Percentiles rank a stretch among this genome's conserved stretches.
Evolutionary conservation across 768 basidiomycete genomes (phyloP).

Genomic region (Boletellus sp.): DNA sequence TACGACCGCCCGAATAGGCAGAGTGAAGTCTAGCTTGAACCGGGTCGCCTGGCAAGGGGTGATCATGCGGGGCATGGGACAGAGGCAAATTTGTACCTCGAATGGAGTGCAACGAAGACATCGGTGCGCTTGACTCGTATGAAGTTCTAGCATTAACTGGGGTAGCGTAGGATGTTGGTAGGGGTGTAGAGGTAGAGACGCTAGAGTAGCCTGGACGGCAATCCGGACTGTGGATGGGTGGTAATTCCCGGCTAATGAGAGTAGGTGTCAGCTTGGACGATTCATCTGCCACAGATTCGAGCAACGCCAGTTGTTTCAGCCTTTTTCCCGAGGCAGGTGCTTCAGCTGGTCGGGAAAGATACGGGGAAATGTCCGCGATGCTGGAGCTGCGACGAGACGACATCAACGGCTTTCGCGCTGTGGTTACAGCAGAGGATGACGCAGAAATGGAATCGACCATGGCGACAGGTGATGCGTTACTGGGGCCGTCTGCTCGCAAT

Average conservation of each 20-base stretch:
- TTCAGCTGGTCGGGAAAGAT: slow-evolving; percentile 53
- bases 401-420: slow-evolving; percentile 19
- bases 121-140: slow-evolving; percentile 32
- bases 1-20: slow-evolving; percentile 9
- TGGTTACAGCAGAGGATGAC: slow-evolving; percentile 11
- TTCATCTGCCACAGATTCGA: slow-evolving; percentile 71
- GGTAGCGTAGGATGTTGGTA: slow-evolving; percentile 15
- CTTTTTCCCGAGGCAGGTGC: slow-evolving; percentile 58
- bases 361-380: slow-evolving; percentile 67
- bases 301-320: slow-evolving; percentile 64
- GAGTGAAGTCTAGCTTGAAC: slow-evolving; percentile 48
- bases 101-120: slow-evolving; percentile 5
- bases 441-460: slow-evolving; percentile 1
- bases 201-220: slow-evolving; percentile 8
- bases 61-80: slow-evolving; percentile 6
- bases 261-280: slow-evolving; percentile 59
- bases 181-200: slow-evolving; percentile 29
- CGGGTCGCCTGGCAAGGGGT: slow-evolving; percentile 22
- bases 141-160: slow-evolving; percentile 26
- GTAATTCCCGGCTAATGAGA: slow-evolving; percentile 26
- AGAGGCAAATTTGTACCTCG: slow-evolving; percentile 5
- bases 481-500: slow-evolving; percentile 1
- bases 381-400: slow-evolving; percentile 40
- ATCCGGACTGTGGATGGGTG: slow-evolving; percentile 9
- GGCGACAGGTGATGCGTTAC: slow-evolving; percentile 8